A percentile compares a stretch with the other conserved stretches of the same genome.
Evolutionary conservation across 148 eudicot species (phyloP).

Genomic region (Pharnaceum exiguum): DNA sequence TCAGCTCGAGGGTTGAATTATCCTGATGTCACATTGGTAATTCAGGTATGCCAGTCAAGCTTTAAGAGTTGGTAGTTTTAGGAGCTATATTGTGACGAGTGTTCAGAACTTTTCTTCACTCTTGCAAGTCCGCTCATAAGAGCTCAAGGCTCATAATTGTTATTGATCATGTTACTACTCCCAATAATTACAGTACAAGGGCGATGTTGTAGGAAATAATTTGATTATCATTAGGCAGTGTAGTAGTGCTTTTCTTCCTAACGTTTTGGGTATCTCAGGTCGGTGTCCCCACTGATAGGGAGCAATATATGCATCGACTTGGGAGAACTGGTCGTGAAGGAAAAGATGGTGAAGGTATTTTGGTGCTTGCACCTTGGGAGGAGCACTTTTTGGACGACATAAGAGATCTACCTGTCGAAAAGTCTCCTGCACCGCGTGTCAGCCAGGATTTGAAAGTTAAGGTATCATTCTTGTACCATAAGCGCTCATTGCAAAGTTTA

Average conservation of each 20-base stretch:
- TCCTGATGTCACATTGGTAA: slow-evolving; percentile 87
- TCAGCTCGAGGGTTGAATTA: slow-evolving; percentile 90
- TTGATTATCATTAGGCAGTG: no score
- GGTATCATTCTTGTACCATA: slow-evolving; percentile 45
- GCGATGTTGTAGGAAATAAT: neutral
- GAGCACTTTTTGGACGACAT: slow-evolving; percentile 69
- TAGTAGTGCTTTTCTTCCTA: no score
- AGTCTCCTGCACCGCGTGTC: slow-evolving; percentile 38
- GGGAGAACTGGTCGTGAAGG: slow-evolving; percentile 96
- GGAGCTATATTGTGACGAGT: no score
- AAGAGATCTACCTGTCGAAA: slow-evolving; percentile 62
- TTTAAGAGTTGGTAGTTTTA: no score
- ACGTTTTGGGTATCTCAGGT: slow-evolving; percentile 38
- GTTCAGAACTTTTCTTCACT: no score
- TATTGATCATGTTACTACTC: no score
- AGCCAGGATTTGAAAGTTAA: slow-evolving; percentile 42
- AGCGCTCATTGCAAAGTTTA: no score
- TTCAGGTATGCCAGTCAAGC: slow-evolving; percentile 64
- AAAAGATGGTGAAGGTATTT: slow-evolving; percentile 74
- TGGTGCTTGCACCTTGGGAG: slow-evolving; percentile 94
- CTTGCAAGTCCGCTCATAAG: no score
- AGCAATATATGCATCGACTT: slow-evolving; percentile 77
- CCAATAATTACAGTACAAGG: neutral
- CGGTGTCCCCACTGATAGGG: slow-evolving; percentile 75
- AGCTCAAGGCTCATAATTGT: no score